Conservation (phyloP, 148 eudicot genomes). For the Cornus controversa region DNA sequence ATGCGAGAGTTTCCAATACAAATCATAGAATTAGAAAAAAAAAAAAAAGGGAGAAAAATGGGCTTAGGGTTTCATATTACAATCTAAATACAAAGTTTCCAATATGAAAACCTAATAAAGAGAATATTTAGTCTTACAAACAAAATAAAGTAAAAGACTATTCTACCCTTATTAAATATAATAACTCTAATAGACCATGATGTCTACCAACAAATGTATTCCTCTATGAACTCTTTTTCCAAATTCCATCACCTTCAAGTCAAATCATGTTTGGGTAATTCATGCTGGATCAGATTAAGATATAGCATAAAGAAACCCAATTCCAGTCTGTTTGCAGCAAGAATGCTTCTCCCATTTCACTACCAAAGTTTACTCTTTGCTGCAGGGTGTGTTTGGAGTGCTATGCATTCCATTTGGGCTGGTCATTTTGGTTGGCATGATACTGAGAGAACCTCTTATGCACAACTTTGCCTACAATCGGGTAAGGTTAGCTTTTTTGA, state of each 20-base stretch:
- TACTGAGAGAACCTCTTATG: slow-evolving; percentile 23
- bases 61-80: too few relatives aligned
- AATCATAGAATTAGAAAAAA: too few relatives aligned
- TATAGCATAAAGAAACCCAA: background rate
- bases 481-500: slow-evolving; percentile 20
- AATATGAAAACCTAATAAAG: too few relatives aligned
- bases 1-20: too few relatives aligned
- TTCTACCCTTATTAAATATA: too few relatives aligned
- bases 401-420: slow-evolving; percentile 29
- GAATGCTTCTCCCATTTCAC: background rate
- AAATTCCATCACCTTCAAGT: background rate
- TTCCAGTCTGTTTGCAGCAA: background rate
- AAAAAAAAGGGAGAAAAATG: too few relatives aligned
- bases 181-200: too few relatives aligned
- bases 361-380: background rate
- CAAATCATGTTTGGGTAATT: background rate
- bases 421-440: slow-evolving; percentile 36
- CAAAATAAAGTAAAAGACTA: too few relatives aligned
- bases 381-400: slow-evolving; percentile 40
- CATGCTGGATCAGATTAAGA: background rate
- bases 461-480: slow-evolving; percentile 24
- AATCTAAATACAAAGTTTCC: too few relatives aligned
- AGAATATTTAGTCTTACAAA: too few relatives aligned
- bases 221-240: background rate
- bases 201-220: background rate